phyloP scores from a whole-genome alignment of 2,329 filamentous ascomycete species.

The Gliomastix tumulicola region DNA sequence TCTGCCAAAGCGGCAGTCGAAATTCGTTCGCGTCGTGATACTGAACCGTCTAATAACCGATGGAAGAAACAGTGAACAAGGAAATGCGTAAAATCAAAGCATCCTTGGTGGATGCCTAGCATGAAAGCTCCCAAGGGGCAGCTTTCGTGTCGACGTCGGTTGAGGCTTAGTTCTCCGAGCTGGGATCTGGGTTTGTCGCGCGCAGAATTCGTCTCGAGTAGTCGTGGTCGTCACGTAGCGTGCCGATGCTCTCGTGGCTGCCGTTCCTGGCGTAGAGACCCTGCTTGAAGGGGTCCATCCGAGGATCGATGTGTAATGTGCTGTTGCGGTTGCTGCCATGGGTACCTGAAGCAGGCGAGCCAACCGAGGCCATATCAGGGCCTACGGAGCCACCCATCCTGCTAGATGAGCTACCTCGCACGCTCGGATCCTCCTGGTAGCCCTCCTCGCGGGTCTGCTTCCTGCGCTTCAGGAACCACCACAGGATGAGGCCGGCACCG shows the following conservation, averaged over 20 bases:
- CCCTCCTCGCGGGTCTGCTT: conserved; percentile 34
- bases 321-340: conserved; percentile 43
- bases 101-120: no score
- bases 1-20: conserved; percentile 11
- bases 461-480: conserved; percentile 34
- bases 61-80: conserved; percentile 4
- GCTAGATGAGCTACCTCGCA: conserved; percentile 43
- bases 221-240: conserved; percentile 57
- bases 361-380: conserved; percentile 29
- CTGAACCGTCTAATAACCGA: conserved; percentile 14
- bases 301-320: conserved; percentile 51
- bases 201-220: conserved; percentile 58
- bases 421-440: conserved; percentile 35
- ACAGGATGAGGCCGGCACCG: conserved; percentile 25
- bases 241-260: conserved; percentile 57
- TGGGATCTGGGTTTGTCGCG: conserved; percentile 57
- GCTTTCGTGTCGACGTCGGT: no score
- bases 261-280: conserved; percentile 50
- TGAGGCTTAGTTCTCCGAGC: no score
- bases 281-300: conserved; percentile 54
- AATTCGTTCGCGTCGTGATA: conserved; percentile 23
- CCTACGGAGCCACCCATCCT: conserved; percentile 36
- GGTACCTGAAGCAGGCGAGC: conserved; percentile 17
- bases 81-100: neutral
- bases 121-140: no score